Percentiles rank a stretch among this genome's conserved stretches.
phyloP scores from a whole-genome alignment of 2,329 filamentous ascomycete species.

The Arthrobotrys megalospora region DNA sequence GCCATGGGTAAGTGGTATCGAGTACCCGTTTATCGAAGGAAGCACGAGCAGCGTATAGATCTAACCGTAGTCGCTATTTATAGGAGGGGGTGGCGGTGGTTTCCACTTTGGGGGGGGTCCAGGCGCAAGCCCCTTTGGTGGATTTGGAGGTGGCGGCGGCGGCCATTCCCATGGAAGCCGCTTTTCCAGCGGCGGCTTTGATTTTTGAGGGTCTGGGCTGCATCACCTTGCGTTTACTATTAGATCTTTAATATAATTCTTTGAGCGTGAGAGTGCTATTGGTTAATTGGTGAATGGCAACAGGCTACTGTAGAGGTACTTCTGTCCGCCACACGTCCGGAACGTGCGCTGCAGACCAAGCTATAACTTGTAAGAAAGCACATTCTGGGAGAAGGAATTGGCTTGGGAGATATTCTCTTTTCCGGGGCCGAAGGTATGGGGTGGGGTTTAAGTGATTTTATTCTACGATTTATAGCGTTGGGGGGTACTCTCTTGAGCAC shows the following conservation, averaged over 20 bases:
- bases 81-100: constrained; percentile 41
- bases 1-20: constrained; percentile 55
- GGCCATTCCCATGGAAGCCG: constrained; percentile 48
- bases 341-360: constrained; percentile 18
- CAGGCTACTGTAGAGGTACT: constrained; percentile 15
- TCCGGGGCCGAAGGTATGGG: not conserved
- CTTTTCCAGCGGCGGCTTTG: constrained; percentile 55
- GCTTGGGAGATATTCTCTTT: not conserved
- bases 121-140: constrained; percentile 53
- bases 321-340: constrained; percentile 15
- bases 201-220: constrained; percentile 40
- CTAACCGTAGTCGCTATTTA: constrained; percentile 28
- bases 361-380: constrained; percentile 13
- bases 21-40: constrained; percentile 76
- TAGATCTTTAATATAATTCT: constrained; percentile 33
- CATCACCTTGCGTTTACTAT: constrained; percentile 5
- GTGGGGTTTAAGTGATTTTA: constrained; percentile 2
- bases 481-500: constrained; percentile 2
- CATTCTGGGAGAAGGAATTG: not conserved
- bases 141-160: constrained; percentile 42
- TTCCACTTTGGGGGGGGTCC: constrained; percentile 50
- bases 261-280: constrained; percentile 9
- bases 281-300: constrained; percentile 28
- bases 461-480: constrained; percentile 15
- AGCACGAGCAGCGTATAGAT: not conserved